Evolutionary conservation across 2,329 filamentous ascomycete species (phyloP).

Genomic region (Alternaria conjuncta): DNA sequence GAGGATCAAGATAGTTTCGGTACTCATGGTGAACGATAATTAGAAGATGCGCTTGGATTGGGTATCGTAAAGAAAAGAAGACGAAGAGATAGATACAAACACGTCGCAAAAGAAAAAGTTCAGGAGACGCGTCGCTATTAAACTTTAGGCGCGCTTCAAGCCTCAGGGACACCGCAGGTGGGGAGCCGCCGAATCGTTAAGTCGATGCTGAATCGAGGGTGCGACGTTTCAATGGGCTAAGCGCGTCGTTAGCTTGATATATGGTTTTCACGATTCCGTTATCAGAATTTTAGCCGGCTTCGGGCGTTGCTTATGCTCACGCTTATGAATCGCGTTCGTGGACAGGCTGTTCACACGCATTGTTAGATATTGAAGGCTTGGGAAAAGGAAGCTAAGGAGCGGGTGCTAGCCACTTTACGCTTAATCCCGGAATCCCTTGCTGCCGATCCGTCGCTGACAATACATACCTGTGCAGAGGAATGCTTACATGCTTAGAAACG

Average conservation of each 20-base stretch:
- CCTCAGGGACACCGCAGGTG: constrained; percentile 17
- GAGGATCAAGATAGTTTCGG: constrained; percentile 46
- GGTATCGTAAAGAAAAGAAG: constrained; percentile 12
- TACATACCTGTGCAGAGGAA: background rate
- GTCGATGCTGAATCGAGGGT: constrained; percentile 9
- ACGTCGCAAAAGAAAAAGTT: constrained; percentile 8
- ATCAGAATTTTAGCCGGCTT: background rate
- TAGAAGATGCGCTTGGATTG: background rate
- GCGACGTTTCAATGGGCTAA: background rate
- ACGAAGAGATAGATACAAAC: constrained; percentile 6
- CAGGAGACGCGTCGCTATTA: constrained; percentile 16
- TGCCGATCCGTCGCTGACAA: constrained; percentile 4
- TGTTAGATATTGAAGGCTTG: constrained; percentile 2
- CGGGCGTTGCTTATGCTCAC: constrained; percentile 1
- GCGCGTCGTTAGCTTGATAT: background rate
- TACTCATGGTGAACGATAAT: constrained; percentile 31
- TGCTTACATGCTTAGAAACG: background rate
- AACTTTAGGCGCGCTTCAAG: constrained; percentile 16
- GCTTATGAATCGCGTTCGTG: constrained; percentile 8
- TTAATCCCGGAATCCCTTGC: constrained; percentile 2
- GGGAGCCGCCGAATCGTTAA: constrained; percentile 18
- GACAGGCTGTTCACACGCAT: background rate
- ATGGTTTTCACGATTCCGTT: constrained; percentile 1
- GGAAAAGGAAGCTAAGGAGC: background rate
- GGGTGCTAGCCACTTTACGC: constrained; percentile 5